A percentile compares a stretch with the other conserved stretches of the same genome.
Conservation (phyloP, 208 protist genomes). For the Wallacemonas sp. region DNA sequence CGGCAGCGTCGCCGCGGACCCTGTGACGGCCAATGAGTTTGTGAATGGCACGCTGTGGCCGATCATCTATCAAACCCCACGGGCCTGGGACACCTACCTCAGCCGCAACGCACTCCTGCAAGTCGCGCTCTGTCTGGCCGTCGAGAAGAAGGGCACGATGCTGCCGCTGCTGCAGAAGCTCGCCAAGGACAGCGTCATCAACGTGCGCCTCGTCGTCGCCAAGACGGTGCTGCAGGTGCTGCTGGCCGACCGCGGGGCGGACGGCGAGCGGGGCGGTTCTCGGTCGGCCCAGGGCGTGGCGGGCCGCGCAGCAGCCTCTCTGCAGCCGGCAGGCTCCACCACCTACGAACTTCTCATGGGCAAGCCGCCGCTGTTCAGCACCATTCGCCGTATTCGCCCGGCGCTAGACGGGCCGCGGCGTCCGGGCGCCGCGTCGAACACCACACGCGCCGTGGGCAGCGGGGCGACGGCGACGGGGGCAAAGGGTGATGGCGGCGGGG, state of each 20-base stretch:
- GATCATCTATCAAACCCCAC: slow-evolving; percentile 35
- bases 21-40: slow-evolving; percentile 34
- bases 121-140: slow-evolving; percentile 63
- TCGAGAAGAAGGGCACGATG: slow-evolving; percentile 69
- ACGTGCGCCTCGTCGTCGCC: slow-evolving; percentile 78
- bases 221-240: slow-evolving; percentile 70
- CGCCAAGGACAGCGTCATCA: slow-evolving; percentile 67
- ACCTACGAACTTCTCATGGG: slow-evolving; percentile 39
- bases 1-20: neutral
- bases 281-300: no score
- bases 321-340: slow-evolving; percentile 27
- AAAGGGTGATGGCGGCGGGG: neutral
- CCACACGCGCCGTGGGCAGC: neutral
- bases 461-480: neutral
- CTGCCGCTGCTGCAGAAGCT: slow-evolving; percentile 77
- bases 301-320: neutral
- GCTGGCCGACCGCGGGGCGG: neutral
- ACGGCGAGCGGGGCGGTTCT: no score
- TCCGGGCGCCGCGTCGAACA: neutral
- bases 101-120: slow-evolving; percentile 68
- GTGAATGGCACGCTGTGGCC: slow-evolving; percentile 82
- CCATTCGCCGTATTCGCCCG: slow-evolving; percentile 7
- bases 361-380: slow-evolving; percentile 18
- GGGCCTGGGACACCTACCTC: slow-evolving; percentile 73
- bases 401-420: neutral